Percentiles rank a stretch among this genome's conserved stretches.
Evolutionary conservation across 164 flowering plant species (phyloP).

Genomic region (Hamamelis virginiana): DNA sequence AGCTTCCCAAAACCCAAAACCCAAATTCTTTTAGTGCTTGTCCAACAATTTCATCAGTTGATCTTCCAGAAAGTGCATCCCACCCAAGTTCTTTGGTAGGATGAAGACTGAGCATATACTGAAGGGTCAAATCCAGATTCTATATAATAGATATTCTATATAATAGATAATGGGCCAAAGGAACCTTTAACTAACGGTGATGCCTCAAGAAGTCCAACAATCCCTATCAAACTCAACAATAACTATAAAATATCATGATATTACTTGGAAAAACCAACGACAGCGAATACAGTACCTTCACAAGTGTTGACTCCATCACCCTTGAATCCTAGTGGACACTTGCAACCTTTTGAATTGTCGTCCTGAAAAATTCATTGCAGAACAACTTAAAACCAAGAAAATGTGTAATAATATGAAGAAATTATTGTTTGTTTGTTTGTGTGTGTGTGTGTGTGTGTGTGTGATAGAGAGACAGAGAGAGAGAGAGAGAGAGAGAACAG

Average conservation of each 20-base stretch:
- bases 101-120: not conserved
- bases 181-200: not conserved
- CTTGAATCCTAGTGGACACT: slow-evolving; percentile 87
- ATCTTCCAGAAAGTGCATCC: no score
- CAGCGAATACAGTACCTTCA: slow-evolving; percentile 55
- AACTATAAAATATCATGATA: no score
- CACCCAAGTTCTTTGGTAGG: no score
- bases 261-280: not conserved
- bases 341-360: slow-evolving; percentile 62
- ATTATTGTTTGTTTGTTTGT: no score
- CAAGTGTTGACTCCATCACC: slow-evolving; percentile 85
- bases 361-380: slow-evolving; percentile 46
- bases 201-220: not conserved
- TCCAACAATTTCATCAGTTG: no score
- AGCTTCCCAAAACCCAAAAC: no score
- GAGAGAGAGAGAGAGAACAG: not conserved
- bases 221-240: not conserved
- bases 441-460: no score
- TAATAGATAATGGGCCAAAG: no score
- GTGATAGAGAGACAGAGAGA: not conserved
- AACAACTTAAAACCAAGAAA: not conserved
- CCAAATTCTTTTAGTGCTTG: no score
- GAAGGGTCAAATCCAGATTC: no score
- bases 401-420: not conserved
- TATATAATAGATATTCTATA: no score